phyloP scores from a whole-genome alignment of 2,329 filamentous ascomycete genomes.

The Trichoderma arundinaceum region DNA sequence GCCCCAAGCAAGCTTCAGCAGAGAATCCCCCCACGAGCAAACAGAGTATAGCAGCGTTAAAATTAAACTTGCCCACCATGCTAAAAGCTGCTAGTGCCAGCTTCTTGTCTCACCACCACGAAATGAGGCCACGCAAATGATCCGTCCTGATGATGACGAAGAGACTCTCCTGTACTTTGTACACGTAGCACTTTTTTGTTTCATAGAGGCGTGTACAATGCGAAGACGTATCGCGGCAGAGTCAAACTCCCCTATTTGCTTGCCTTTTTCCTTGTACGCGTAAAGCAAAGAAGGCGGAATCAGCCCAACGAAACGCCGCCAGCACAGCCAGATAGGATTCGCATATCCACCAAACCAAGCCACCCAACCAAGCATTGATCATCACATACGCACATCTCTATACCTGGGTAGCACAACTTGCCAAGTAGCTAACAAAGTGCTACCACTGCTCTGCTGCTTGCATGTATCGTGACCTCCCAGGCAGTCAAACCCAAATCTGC shows the following conservation, averaged over 20 bases:
- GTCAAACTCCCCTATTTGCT: too few relatives aligned
- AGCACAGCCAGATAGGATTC: slow-evolving; percentile 17
- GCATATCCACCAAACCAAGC: slow-evolving; percentile 9
- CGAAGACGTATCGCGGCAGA: too few relatives aligned
- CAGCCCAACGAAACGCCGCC: slow-evolving; percentile 22
- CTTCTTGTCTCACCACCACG: slow-evolving; percentile 18
- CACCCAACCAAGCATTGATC: background rate
- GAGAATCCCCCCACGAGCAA: too few relatives aligned
- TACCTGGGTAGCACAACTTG: too few relatives aligned
- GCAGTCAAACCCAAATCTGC: background rate
- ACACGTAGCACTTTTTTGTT: background rate
- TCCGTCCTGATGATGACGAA: slow-evolving; percentile 8
- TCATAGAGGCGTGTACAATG: background rate
- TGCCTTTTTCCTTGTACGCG: background rate
- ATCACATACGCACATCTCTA: too few relatives aligned
- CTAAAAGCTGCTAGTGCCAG: too few relatives aligned
- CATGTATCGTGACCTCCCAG: too few relatives aligned
- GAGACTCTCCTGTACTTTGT: background rate
- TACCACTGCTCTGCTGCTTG: too few relatives aligned
- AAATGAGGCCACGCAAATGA: slow-evolving; percentile 17
- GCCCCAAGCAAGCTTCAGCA: too few relatives aligned
- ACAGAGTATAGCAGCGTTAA: background rate
- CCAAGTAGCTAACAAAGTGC: too few relatives aligned
- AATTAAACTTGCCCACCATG: background rate
- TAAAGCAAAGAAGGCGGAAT: background rate